Conservation (phyloP, 108 stramenopile species). For the Phaeodactylum tricornutum region DNA sequence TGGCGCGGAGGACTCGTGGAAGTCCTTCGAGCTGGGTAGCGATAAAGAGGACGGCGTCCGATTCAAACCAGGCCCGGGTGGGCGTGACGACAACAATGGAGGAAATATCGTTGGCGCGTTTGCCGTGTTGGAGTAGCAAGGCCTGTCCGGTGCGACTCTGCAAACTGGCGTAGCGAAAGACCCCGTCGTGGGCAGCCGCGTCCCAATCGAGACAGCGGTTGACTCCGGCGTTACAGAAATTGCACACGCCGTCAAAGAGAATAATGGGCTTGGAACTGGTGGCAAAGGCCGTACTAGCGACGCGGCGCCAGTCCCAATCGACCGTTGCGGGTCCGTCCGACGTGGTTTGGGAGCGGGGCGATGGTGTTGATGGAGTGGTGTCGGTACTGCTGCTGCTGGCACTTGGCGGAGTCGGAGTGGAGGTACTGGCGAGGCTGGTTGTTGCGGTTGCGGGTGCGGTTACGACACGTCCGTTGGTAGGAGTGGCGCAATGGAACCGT, state of each 20-base stretch:
- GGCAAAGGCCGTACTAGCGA: no score
- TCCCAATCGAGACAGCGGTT: constrained; percentile 65
- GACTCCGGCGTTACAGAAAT: constrained; percentile 63
- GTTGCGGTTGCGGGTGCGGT: no score
- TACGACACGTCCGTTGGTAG: no score
- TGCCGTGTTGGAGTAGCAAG: constrained; percentile 41
- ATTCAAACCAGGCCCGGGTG: constrained; percentile 33
- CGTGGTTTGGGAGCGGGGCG: no score
- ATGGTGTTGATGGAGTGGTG: no score
- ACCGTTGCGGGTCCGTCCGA: no score
- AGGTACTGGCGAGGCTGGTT: no score
- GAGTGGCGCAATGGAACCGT: no score
- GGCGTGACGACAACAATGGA: constrained; percentile 63
- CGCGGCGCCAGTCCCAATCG: no score
- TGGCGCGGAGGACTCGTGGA: constrained; percentile 31
- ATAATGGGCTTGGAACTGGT: no score
- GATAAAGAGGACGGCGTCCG: constrained; percentile 59
- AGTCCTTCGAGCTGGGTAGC: constrained; percentile 45
- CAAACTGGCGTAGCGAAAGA: constrained; percentile 58
- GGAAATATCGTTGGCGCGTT: constrained; percentile 60
- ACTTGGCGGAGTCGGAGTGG: no score
- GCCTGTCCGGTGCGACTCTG: constrained; percentile 61
- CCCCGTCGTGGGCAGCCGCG: constrained; percentile 19
- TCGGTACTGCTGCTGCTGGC: no score
- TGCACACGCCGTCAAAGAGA: constrained; percentile 65